Evolutionary conservation across 768 basidiomycete species (phyloP).

Genomic region (Gloeopeniophorella convolvens): DNA sequence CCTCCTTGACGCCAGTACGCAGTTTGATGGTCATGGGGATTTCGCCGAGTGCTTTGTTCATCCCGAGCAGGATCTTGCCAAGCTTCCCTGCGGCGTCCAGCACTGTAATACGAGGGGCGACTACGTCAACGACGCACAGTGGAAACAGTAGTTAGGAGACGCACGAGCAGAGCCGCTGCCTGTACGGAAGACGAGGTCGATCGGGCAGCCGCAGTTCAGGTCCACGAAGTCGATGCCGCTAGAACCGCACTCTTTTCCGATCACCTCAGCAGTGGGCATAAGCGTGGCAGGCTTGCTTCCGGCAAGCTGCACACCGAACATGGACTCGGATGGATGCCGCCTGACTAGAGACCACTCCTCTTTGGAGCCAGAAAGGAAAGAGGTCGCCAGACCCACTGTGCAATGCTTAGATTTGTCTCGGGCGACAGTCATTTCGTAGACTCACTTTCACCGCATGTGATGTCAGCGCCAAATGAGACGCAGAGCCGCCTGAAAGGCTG

Average conservation of each 20-base stretch:
- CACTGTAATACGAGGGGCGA: too few species aligned
- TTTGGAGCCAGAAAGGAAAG: constrained; percentile 80
- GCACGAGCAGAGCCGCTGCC: constrained; percentile 86
- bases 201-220: constrained; percentile 95
- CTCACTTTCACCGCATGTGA: constrained; percentile 91
- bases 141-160: too few species aligned
- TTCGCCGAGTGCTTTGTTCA: constrained; percentile 86
- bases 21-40: constrained; percentile 88
- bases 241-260: constrained; percentile 62
- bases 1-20: constrained; percentile 90
- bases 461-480: constrained; percentile 81
- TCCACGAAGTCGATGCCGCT: constrained; percentile 84
- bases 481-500: constrained; percentile 93
- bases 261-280: constrained; percentile 74
- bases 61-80: constrained; percentile 82
- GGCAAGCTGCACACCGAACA: constrained; percentile 89
- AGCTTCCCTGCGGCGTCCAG: constrained; percentile 78
- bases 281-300: constrained; percentile 80
- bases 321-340: constrained; percentile 78
- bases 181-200: constrained; percentile 88
- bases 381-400: constrained; percentile 89
- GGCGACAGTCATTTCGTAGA: background rate
- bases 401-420: background rate
- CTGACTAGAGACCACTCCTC: constrained; percentile 95
- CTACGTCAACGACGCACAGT: too few species aligned